These are phyloP conservation scores for Phoma sp. DNA, from an alignment of 2,329 filamentous ascomycete species.

Conservation along the genomic window DNA sequence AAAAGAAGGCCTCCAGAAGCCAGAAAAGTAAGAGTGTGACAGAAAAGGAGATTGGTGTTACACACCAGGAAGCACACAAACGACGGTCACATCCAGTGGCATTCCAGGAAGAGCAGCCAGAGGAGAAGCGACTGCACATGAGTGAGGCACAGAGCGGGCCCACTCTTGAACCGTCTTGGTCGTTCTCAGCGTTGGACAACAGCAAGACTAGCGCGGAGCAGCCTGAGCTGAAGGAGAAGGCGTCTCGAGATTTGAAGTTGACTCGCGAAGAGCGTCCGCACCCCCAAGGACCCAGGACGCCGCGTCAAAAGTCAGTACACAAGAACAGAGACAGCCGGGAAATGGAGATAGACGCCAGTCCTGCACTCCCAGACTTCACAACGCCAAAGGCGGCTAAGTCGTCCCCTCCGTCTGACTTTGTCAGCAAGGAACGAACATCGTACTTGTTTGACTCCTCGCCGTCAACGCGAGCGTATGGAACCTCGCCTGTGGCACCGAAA, in stretches of 20 bases:
- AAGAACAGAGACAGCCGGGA: conserved; percentile 12
- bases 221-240: conserved; percentile 35
- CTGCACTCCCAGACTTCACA: conserved; percentile 34
- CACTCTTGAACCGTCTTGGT: conserved; percentile 41
- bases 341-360: conserved; percentile 27
- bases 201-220: conserved; percentile 54
- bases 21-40: conserved; percentile 37
- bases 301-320: conserved; percentile 15
- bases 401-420: conserved; percentile 39
- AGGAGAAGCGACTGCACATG: conserved; percentile 44
- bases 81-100: conserved; percentile 43
- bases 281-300: conserved; percentile 32
- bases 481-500: conserved; percentile 33
- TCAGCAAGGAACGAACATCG: conserved; percentile 45
- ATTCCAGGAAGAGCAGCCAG: conserved; percentile 38
- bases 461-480: conserved; percentile 41
- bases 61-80: conserved; percentile 31
- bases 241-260: neutral
- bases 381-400: conserved; percentile 23
- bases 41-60: conserved; percentile 24
- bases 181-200: conserved; percentile 51
- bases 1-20: conserved; percentile 52
- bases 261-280: conserved; percentile 23
- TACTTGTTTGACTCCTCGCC: conserved; percentile 47
- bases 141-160: conserved; percentile 18